A percentile compares a stretch with the other conserved stretches of the same genome.
These are phyloP conservation scores for Madurella fahalii DNA, from an alignment of 2,329 filamentous ascomycete species.

Conservation along the genomic window DNA sequence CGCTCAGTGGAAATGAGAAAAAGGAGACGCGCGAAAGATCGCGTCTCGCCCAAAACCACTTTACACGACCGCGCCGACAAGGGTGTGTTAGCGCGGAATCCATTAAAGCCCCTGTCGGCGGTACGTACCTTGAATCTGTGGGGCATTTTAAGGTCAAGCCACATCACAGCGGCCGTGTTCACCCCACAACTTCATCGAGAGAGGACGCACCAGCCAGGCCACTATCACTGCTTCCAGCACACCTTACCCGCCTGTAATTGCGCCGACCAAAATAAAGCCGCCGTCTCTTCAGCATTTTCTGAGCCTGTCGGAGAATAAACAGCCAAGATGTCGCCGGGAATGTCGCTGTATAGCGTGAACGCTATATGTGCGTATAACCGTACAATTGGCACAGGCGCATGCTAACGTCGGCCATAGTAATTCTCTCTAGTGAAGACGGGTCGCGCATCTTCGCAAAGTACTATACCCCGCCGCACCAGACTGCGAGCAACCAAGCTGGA, in stretches of 20 bases:
- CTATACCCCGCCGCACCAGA: conserved; percentile 62
- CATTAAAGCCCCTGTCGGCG: conserved; percentile 22
- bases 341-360: conserved; percentile 72
- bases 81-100: conserved; percentile 12
- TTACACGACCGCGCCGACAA: conserved; percentile 20
- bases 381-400: neutral
- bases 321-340: conserved; percentile 64
- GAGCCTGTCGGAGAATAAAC: conserved; percentile 15
- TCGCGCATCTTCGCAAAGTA: conserved; percentile 93
- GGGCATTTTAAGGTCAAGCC: conserved; percentile 22
- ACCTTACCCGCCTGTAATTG: conserved; percentile 11
- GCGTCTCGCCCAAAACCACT: conserved; percentile 22
- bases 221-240: neutral
- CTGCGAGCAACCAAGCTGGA: conserved; percentile 27
- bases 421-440: conserved; percentile 81
- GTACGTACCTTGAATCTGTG: conserved; percentile 19
- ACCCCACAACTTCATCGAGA: conserved; percentile 18
- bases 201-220: neutral
- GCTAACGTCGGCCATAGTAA: conserved; percentile 30
- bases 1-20: conserved; percentile 13
- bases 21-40: conserved; percentile 20
- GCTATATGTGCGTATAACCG: conserved; percentile 49
- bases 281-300: neutral
- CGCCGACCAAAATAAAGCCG: conserved; percentile 2
- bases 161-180: conserved; percentile 22